Percentiles rank a stretch among this genome's conserved stretches.
phyloP scores from a whole-genome alignment of 2,329 filamentous ascomycete genomes.

The Stenocarpella maydis region DNA sequence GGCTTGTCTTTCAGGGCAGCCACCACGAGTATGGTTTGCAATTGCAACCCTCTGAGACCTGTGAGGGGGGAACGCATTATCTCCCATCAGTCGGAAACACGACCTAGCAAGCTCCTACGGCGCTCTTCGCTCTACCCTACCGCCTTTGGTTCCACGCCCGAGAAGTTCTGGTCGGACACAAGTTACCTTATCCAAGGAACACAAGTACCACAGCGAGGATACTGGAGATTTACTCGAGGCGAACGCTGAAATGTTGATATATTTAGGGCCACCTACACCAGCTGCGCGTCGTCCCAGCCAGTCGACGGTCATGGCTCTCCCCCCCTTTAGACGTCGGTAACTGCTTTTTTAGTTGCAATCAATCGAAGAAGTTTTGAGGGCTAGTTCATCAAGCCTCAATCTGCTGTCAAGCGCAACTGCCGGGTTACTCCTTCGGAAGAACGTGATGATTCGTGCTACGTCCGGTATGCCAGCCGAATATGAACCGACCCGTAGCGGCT shows the following conservation, averaged over 20 bases:
- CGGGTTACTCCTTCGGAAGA: too few species aligned
- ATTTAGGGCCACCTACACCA: neutral
- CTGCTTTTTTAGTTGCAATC: neutral
- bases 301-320: neutral
- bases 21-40: neutral
- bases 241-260: neutral
- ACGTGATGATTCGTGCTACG: neutral
- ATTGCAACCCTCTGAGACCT: neutral
- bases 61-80: neutral
- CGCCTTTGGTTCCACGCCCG: neutral
- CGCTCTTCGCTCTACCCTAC: neutral
- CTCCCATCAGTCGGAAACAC: neutral
- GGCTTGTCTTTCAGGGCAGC: neutral
- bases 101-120: neutral
- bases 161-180: neutral
- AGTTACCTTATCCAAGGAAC: neutral
- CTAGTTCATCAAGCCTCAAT: neutral
- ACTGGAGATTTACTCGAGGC: neutral
- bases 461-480: neutral
- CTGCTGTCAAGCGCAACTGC: neutral
- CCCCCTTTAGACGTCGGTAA: conserved; percentile 1
- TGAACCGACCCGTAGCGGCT: neutral
- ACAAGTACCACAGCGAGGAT: neutral
- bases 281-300: neutral
- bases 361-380: conserved; percentile 1